These are phyloP conservation scores for Globisporangium paroecandrum DNA, from an alignment of 352 stramenopile species.

Conservation along the genomic window DNA sequence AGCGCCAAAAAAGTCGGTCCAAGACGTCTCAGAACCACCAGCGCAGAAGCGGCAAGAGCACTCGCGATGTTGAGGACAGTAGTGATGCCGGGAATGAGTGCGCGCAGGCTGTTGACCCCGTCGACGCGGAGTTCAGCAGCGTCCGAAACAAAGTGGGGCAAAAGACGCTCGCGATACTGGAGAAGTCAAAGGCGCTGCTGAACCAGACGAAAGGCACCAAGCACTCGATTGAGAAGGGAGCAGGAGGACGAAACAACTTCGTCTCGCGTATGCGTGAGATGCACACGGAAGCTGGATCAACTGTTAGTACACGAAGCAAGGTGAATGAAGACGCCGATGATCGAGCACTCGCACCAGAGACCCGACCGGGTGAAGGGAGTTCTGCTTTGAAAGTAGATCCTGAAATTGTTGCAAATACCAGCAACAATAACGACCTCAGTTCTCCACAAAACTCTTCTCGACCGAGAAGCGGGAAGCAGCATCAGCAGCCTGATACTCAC, in stretches of 20 bases:
- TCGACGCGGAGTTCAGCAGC: conserved; percentile 34
- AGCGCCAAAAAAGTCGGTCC: not conserved
- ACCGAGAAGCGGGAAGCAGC: not conserved
- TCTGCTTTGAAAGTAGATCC: not conserved
- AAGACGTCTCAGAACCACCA: conserved; percentile 1
- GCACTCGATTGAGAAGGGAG: not conserved
- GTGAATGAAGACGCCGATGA: not conserved
- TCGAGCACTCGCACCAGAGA: not conserved
- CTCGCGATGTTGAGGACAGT: conserved; percentile 1
- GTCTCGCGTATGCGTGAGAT: conserved; percentile 32
- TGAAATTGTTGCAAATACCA: not conserved
- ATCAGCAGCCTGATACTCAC: conserved; percentile 5
- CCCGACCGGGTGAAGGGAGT: not conserved
- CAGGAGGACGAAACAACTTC: conserved; percentile 13
- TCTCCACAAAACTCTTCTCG: conserved; percentile 5
- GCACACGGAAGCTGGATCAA: not conserved
- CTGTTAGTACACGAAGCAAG: not conserved
- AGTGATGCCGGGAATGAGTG: conserved; percentile 13
- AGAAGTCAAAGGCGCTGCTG: conserved; percentile 45
- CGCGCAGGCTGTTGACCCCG: conserved; percentile 17
- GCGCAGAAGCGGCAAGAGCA: not conserved
- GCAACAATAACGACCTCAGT: not conserved
- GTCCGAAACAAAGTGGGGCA: conserved; percentile 43
- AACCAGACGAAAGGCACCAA: conserved; percentile 20
- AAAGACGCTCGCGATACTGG: conserved; percentile 53